Evolutionary conservation across 805 yeast genomes (phyloP), one percentile per base, ranked within the genome.

Genomic region (Candida jianshihensis): DNA sequence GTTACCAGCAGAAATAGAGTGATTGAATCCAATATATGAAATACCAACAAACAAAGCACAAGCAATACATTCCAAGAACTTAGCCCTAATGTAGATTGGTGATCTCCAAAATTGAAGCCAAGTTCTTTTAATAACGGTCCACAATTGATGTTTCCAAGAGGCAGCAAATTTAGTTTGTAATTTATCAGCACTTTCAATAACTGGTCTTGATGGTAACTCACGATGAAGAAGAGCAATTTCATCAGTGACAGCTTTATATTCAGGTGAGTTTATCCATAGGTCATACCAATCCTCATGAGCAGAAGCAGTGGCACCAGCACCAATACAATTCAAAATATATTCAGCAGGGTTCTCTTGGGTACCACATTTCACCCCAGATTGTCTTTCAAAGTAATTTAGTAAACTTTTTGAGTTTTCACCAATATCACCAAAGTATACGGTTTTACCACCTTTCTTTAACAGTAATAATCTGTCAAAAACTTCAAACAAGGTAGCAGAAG

Each of bases 261-360:
- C 88, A 1, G 59, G 59, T 26, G 95, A 84, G 33, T 70, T 68
- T 56, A 71, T 60, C 96, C 96, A 85, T 33, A 81, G 86, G 51
- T 82, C 80, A 51, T 75, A 68, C 51, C 79, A 82, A 57, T 82
- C 84, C 59, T 78, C 83, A 33, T 67, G 66, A 15, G 87, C 83
- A 47, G 75, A 80, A 25, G 85, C 74, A 36, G 87, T 88, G 6
- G 88, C 88, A 25, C 88, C 87, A 36, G 88, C 88, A 51, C 89
- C 88, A 49, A 81, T 81, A 44, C 79, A 83, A 43, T 82, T 82
- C 60, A 87, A 66, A 95, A 87, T 87, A 92, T 94, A 87, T 63
- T 86, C 95, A 12, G 89, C 90, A 22, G 90, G 92, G 46, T 83
- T 83, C 5, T 85, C 87, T 29, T 68, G 66, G 6, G 66, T 61